Base-by-base conservation (phyloP, 305 asterid genomes). In the Nicotiana rustica region DNA sequence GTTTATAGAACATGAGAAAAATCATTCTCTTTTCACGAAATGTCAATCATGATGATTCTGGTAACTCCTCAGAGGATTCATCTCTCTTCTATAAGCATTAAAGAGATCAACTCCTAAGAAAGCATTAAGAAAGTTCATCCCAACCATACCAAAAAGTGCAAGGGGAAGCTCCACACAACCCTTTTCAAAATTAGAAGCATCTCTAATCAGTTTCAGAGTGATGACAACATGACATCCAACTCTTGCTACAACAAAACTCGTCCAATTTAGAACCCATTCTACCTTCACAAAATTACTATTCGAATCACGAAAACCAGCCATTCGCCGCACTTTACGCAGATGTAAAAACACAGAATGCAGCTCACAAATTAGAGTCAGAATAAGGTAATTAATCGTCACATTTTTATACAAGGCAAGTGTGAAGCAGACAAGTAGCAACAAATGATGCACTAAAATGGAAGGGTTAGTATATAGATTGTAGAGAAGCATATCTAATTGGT, bases 301-400 rank as follows among this genome's bases (percentile, higher is more conserved):
- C 19, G 89, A 85, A 88, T 91, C 92, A 25, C 94, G 98, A 82
- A 93, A 62, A 6, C 98, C 95, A 33, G 91, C 94, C 98, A 96
- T 93, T 57, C 98, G 85, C 49, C 98, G 87, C 47, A 94, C 79
- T 85, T 96, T 94, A 10, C 98, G 84, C 10, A 86, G 82, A 70
- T 96, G 99, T 79, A 96, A 76, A 78, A 94, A 91, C 67, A 94
- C 82, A 0, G 98, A 94, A 84, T 94, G 98, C 77, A 96, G 76
- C 97, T 96, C 99, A 81, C 97, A 96, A 67, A 94, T 89, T 65
- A 96, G 98, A 41, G 98, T 94, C 83, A 94, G 98, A 86, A 96
- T 89, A 41, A 94, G 97, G 85, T 96, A 96, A 93, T 96, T 96
- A 92, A 96, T 94, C 64, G 98, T 89, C 82, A 93, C 89, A 31